phyloP scores from a whole-genome alignment of 106 monocot species.

The Dioscorea dumetorum region DNA sequence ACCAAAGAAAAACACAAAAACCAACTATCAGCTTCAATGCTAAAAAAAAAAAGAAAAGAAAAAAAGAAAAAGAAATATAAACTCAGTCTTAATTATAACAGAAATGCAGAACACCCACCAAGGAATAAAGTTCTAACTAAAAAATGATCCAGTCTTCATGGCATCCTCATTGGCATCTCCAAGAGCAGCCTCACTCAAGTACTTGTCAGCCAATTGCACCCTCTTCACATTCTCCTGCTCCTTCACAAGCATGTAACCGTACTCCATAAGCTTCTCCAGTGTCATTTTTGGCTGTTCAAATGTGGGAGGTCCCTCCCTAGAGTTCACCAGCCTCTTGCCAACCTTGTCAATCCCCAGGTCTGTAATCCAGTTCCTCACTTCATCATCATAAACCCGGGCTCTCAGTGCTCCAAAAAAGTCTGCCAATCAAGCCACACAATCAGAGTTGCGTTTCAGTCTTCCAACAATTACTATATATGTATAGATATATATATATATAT shows the following conservation, averaged over 20 bases:
- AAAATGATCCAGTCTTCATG: constrained; percentile 66
- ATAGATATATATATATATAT: no score
- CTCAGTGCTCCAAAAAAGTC: constrained; percentile 95
- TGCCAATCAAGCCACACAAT: constrained; percentile 12
- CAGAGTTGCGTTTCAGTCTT: no score
- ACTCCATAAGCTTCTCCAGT: constrained; percentile 77
- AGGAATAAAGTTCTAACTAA: constrained; percentile 33
- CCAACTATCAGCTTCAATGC: not conserved
- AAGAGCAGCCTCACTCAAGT: constrained; percentile 85
- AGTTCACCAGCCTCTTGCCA: constrained; percentile 87
- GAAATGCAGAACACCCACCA: not conserved
- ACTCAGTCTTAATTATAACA: no score
- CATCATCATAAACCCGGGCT: constrained; percentile 93
- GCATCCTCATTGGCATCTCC: constrained; percentile 83
- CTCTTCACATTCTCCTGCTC: constrained; percentile 99
- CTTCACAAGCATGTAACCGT: constrained; percentile 86
- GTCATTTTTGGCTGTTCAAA: constrained; percentile 93
- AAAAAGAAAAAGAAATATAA: no score
- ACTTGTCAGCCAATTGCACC: constrained; percentile 94
- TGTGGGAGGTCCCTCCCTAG: constrained; percentile 59
- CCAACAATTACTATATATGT: not conserved
- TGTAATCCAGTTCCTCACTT: constrained; percentile 82
- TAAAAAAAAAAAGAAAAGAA: no score
- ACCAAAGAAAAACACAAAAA: no score
- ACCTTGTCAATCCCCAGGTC: constrained; percentile 54